Base-by-base conservation (phyloP, 805 yeast species). In the Diddensiella caesifluorescens region DNA sequence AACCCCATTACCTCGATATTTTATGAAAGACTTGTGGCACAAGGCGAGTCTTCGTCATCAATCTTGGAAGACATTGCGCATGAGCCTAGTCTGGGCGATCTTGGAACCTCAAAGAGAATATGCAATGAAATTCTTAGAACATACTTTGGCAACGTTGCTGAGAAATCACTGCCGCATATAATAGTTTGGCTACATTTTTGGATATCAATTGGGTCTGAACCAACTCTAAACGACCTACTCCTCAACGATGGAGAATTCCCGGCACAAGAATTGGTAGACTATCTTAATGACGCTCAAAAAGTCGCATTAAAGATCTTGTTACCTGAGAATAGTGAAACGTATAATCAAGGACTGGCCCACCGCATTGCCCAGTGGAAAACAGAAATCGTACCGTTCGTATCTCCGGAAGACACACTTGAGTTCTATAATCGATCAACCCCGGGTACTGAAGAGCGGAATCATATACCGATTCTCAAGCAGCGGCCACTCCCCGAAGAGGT, bases 171-270 rank as follows among this genome's bases (percentile, higher is more conserved):
- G 3, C 80, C 89, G 9, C 94, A 85, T 65, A 69, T 80, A 2
- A 69, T 84, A 34, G 81, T 87, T 1, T 83, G 90, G 87, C 61
- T 83, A 5, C 83, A 85, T 54, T 86, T 83, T 53, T 61, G 85
- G 18, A 65, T 79, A 9, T 70, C 90, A 5, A 18, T 49, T 26
- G 18, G 42, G 13, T 46, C 45, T 5, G 23, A 15, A 22, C 20
- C 15, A 10, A 37, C 28, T 10, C 31, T 40, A 23, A 20, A 16
- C 26, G 21, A 33, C 22, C 15, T 26, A 4, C n/a, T 35, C 7
- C 13, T 38, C 16, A 22, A 25, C 16, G 28, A 22, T 28, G 32
- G 36, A 19, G 13, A 15, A 9, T 46, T 48, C 46, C 52, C 52
- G 4, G 22, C 33, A 7, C 27, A n/a, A 18, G 30, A 44, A 28